Evolutionary conservation across 805 yeast species (phyloP), one percentile per base, ranked within the genome.

Genomic region (Sungouiella thailandica): DNA sequence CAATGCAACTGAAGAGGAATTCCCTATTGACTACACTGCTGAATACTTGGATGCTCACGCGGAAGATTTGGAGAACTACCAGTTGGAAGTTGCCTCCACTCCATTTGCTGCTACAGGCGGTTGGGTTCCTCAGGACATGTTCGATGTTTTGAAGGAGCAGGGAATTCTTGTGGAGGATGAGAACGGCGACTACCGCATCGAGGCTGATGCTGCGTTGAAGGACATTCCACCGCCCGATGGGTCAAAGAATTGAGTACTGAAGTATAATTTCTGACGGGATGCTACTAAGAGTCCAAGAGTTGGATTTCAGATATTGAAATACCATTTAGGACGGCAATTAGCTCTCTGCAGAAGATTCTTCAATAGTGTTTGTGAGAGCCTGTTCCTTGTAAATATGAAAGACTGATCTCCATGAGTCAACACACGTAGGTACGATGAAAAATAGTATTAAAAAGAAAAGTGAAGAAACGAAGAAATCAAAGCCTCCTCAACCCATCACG

Each of bases 51-150:
- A 77, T 38, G 56, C 65, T 32, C 83, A 80, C 51, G 76, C 75
- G 33, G 50, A 65, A 15, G 74, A 72, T 17, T 68, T 86, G 47
- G 78, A 74, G 38, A 72, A 68, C 19, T 83, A 85, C 65, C 90
- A 86, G 58, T 63, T 74, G 43, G 78, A 76, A 46, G 60, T 83
- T 29, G 72, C 81, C 23, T 68, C 79, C 5, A 72, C 78, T 32
- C 96, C 97, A 26, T 89, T 87, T 59, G 81, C 85, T 19, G 90
- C 90, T 29, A 83, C 96, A 16, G 83, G 84, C 35, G 96, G 96
- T 4, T 90, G 97, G 96, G 74, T 93, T 37, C 96, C 97, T 12
- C 96, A 87, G 54, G 95, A 87, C 53, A 78, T 87, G 83, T 89
- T 90, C 52, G 81, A 77, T 22, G 74, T 74, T 31, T 68, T 86